Percentiles rank a stretch among this genome's conserved stretches.
Conservation (phyloP, 73 alveolate genomes). For the Loxodes magnus region DNA sequence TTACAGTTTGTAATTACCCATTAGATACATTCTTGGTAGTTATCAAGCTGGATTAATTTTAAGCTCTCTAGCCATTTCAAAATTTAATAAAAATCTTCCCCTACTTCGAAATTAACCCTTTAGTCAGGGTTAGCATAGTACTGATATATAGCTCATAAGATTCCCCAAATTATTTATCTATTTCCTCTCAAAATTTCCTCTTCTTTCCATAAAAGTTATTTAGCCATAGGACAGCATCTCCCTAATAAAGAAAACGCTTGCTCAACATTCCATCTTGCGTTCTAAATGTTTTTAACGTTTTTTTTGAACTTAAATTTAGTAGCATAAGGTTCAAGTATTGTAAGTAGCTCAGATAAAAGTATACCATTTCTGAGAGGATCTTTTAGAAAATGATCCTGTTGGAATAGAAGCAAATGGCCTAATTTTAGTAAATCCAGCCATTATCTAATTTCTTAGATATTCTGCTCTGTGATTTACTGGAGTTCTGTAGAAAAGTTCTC, state of each 20-base stretch:
- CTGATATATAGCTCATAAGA: not conserved
- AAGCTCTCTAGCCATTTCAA: not conserved
- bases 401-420: not conserved
- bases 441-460: not conserved
- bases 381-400: not conserved
- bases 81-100: not conserved
- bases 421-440: not conserved
- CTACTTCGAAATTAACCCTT: no score
- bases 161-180: not conserved
- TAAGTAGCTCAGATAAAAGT: not conserved
- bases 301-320: not conserved
- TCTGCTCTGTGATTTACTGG: not conserved
- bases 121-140: no score
- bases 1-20: slow-evolving; percentile 17
- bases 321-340: not conserved
- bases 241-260: slow-evolving; percentile 13
- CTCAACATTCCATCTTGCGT: slow-evolving; percentile 24
- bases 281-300: slow-evolving; percentile 18
- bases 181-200: not conserved
- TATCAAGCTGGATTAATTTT: not conserved
- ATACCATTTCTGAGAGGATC: slow-evolving; percentile 7
- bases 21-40: not conserved
- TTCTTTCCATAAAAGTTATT: slow-evolving; percentile 11
- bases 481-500: not conserved
- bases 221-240: slow-evolving; percentile 20